Evolutionary conservation across 225 moss, liverwort and hornwort species (phyloP).

Genomic region (Rhytidiadelphus loreus): DNA sequence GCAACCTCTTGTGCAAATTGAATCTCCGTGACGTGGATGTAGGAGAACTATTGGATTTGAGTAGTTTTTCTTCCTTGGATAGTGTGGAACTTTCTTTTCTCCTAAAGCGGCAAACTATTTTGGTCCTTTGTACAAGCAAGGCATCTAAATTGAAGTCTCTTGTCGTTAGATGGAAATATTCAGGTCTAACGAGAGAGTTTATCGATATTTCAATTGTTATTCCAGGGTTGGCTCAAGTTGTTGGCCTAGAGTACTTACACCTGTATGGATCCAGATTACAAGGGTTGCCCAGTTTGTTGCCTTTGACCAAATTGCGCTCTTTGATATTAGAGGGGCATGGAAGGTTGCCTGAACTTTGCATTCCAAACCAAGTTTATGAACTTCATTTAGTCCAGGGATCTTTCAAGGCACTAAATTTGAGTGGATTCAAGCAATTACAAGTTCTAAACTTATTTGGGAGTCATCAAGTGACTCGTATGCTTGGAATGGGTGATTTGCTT

Average conservation of each 20-base stretch:
- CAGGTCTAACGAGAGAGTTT: not conserved
- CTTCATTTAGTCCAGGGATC: too few species aligned
- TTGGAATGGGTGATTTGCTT: too few species aligned
- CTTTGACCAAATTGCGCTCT: too few species aligned
- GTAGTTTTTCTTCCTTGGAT: not conserved
- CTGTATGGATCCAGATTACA: not conserved
- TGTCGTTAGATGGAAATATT: not conserved
- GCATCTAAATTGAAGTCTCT: not conserved
- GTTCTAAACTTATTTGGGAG: too few species aligned
- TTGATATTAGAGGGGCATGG: too few species aligned
- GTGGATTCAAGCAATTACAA: too few species aligned
- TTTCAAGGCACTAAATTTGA: too few species aligned
- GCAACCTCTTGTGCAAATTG: not conserved
- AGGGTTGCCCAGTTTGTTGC: not conserved
- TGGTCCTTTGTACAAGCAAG: not conserved
- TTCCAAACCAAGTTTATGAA: too few species aligned
- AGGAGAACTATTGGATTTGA: not conserved
- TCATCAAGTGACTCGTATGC: too few species aligned
- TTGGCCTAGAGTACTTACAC: not conserved
- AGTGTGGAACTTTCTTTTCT: not conserved
- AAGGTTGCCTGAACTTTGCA: too few species aligned
- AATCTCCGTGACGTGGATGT: not conserved
- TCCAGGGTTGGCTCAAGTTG: not conserved
- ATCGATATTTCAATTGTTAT: too few species aligned
- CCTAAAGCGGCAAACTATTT: accelerated